These are phyloP conservation scores for Claviceps sp. DNA, from an alignment of 2,329 filamentous ascomycete species.

Conservation along the genomic window DNA sequence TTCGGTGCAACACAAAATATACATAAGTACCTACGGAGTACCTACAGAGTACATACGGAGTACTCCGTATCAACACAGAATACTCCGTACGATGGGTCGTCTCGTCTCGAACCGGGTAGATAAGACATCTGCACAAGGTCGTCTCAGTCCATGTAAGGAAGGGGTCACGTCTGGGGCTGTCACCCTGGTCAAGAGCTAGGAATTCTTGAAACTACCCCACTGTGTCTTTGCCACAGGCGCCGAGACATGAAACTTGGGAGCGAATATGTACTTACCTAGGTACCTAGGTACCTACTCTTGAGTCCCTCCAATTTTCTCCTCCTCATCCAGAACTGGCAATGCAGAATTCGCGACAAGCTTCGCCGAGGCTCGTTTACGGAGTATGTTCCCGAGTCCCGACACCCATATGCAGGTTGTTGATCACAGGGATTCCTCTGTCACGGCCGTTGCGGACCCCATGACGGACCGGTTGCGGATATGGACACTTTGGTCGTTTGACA, in stretches of 20 bases:
- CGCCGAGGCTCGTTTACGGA: not conserved
- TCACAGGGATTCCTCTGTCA: not conserved
- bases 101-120: not conserved
- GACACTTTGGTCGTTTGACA: not conserved
- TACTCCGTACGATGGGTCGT: not conserved
- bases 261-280: too few relatives aligned
- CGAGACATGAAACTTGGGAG: not conserved
- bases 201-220: conserved; percentile 3
- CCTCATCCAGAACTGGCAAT: not conserved
- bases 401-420: not conserved
- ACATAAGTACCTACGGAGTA: too few relatives aligned
- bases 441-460: not conserved
- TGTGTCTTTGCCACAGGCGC: not conserved
- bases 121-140: conserved; percentile 3
- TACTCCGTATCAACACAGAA: not conserved
- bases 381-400: not conserved
- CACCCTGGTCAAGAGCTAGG: conserved; percentile 1
- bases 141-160: not conserved
- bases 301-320: conserved; percentile 1
- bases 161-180: not conserved
- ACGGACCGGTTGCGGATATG: not conserved
- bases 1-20: too few relatives aligned
- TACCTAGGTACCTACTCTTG: not conserved
- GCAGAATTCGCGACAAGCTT: not conserved
- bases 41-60: too few relatives aligned